phyloP scores from a whole-genome alignment of 345 rosid genomes.

The Excoecaria cochinchinensis region DNA sequence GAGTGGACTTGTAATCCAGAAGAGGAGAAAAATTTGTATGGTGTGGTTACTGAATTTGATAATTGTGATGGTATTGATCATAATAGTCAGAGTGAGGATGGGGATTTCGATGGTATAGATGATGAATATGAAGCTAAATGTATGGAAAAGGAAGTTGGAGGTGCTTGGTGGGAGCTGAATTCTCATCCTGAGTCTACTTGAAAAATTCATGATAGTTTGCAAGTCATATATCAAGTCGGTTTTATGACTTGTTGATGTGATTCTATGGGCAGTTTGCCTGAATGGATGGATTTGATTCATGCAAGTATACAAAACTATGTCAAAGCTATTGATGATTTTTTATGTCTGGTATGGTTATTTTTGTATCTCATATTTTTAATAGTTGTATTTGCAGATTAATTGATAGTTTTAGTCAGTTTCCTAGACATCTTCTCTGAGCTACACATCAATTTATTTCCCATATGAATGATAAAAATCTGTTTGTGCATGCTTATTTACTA shows the following conservation, averaged over 20 bases:
- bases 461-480: background rate
- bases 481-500: background rate
- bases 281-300: background rate
- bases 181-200: conserved; percentile 33
- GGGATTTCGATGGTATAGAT: conserved; percentile 21
- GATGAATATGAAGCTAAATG: conserved; percentile 24
- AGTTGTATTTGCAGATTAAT: background rate
- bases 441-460: background rate
- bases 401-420: background rate
- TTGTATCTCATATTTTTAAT: background rate
- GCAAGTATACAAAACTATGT: background rate
- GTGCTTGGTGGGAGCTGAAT: conserved; percentile 72
- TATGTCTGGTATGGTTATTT: background rate
- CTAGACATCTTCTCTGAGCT: background rate
- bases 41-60: background rate
- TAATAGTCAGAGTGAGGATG: conserved; percentile 25
- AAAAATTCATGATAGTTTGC: background rate
- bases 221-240: background rate
- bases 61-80: conserved; percentile 9
- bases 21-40: conserved; percentile 16
- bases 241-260: background rate
- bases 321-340: background rate
- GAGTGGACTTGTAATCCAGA: conserved; percentile 73
- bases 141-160: conserved; percentile 28
- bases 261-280: background rate